Conservation (phyloP, 2,329 filamentous ascomycete species). For the Calonectria pteridis region DNA sequence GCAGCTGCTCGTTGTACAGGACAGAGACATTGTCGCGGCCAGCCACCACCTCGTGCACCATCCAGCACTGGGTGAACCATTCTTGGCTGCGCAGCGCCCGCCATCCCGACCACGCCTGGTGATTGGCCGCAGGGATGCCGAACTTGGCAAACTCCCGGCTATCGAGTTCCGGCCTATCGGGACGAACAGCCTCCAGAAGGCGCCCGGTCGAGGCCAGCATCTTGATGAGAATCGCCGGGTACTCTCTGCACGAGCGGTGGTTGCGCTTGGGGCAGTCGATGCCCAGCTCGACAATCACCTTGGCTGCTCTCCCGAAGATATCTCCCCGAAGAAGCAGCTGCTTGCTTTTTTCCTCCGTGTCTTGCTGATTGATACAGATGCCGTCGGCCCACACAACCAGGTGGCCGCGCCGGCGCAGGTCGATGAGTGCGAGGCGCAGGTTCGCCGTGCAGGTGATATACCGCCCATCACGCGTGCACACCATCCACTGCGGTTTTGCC, state of each 20-base stretch:
- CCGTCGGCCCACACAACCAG: slow-evolving; percentile 16
- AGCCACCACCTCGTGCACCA: slow-evolving; percentile 22
- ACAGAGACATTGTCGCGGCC: slow-evolving; percentile 12
- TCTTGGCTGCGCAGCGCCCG: slow-evolving; percentile 15
- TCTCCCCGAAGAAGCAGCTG: neutral
- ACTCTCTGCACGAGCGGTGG: slow-evolving; percentile 17
- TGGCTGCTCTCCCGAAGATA: neutral
- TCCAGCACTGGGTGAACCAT: slow-evolving; percentile 23
- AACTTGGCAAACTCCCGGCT: slow-evolving; percentile 9
- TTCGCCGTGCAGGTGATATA: slow-evolving; percentile 19
- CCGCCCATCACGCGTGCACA: slow-evolving; percentile 22
- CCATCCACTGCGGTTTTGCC: slow-evolving; percentile 14
- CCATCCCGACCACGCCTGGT: slow-evolving; percentile 23
- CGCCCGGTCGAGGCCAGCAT: slow-evolving; percentile 14
- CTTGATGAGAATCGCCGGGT: slow-evolving; percentile 21
- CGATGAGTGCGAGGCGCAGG: slow-evolving; percentile 9
- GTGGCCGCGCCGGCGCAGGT: slow-evolving; percentile 10
- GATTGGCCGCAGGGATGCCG: slow-evolving; percentile 10
- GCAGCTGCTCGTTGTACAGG: slow-evolving; percentile 9
- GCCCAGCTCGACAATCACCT: slow-evolving; percentile 8
- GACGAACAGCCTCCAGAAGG: slow-evolving; percentile 10
- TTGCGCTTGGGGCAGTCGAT: slow-evolving; percentile 8
- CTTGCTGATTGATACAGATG: slow-evolving; percentile 13
- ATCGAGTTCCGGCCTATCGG: slow-evolving; percentile 3
- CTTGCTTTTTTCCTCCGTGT: slow-evolving; percentile 3